These are phyloP conservation scores for Termitomyces sp. DNA, from an alignment of 768 basidiomycete species.

Conservation along the genomic window DNA sequence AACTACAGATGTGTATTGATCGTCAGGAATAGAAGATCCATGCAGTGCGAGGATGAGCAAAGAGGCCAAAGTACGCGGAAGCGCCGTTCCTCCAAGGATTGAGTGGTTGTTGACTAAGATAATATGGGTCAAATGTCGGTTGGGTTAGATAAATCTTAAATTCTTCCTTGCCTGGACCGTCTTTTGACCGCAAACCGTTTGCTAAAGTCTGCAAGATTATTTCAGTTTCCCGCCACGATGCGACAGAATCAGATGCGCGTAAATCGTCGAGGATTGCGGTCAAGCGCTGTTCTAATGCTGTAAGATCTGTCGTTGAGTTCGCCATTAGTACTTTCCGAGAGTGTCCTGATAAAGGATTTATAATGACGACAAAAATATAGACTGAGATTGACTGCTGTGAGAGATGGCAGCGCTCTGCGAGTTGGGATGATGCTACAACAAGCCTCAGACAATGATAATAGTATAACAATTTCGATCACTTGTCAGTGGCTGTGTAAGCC, in stretches of 20 bases:
- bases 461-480: conserved; percentile 2
- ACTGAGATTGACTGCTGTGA: background rate
- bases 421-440: no score
- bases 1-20: conserved; percentile 44
- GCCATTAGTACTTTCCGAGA: conserved; percentile 14
- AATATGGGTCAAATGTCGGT: conserved; percentile 6
- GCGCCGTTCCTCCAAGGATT: conserved; percentile 55
- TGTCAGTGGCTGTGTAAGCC: conserved; percentile 16
- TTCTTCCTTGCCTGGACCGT: conserved; percentile 40
- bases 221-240: conserved; percentile 51
- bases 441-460: no score
- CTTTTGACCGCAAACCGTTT: conserved; percentile 55
- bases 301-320: conserved; percentile 27
- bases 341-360: background rate
- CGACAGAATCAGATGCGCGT: conserved; percentile 26
- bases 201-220: conserved; percentile 53
- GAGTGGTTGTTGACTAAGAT: conserved; percentile 71
- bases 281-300: conserved; percentile 28
- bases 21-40: conserved; percentile 41
- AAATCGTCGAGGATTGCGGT: conserved; percentile 27
- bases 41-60: conserved; percentile 55
- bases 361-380: background rate
- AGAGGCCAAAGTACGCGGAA: conserved; percentile 63
- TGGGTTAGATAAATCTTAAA: background rate
- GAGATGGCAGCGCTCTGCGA: no score